Conservation (phyloP, 257 asterid species). For the Apocynum venetum region DNA sequence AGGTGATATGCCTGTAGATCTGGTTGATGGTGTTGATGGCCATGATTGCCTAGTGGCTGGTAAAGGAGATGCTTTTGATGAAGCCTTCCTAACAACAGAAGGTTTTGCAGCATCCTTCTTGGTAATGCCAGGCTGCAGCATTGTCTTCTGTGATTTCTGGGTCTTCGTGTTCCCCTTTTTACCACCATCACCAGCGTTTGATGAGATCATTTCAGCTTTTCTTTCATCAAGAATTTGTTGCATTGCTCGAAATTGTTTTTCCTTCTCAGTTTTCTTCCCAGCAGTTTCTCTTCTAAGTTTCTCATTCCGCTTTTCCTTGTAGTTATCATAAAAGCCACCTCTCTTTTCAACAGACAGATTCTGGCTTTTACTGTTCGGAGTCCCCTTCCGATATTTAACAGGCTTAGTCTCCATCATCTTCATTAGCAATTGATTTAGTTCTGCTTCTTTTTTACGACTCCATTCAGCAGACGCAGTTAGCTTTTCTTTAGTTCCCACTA, state of each 20-base stretch:
- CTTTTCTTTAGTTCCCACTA: conserved; percentile 40
- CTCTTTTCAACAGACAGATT: conserved; percentile 49
- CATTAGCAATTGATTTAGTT: conserved; percentile 68
- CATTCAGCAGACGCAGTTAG: conserved; percentile 69
- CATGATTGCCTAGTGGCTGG: conserved; percentile 83
- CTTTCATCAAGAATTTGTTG: conserved; percentile 49
- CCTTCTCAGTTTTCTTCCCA: conserved; percentile 53
- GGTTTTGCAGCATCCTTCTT: conserved; percentile 52
- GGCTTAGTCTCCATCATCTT: conserved; percentile 95
- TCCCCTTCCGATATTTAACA: conserved; percentile 36
- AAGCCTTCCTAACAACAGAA: conserved; percentile 50
- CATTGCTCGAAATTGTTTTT: conserved; percentile 43
- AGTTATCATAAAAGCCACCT: conserved; percentile 62
- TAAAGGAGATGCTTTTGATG: conserved; percentile 52
- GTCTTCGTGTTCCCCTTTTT: conserved; percentile 43
- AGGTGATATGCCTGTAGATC: conserved; percentile 55
- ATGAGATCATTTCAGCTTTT: conserved; percentile 44
- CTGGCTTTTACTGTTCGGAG: conserved; percentile 48
- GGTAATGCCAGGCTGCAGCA: conserved; percentile 45
- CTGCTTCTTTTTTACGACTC: conserved; percentile 91
- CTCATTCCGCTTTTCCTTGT: conserved; percentile 75
- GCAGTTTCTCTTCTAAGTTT: conserved; percentile 62
- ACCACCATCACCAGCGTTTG: conserved; percentile 43
- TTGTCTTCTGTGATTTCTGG: conserved; percentile 51
- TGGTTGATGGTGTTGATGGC: conserved; percentile 73